These are phyloP conservation scores for Dactylis glomerata DNA, from an alignment of 176 grass and related monocot species.

Conservation along the genomic window DNA sequence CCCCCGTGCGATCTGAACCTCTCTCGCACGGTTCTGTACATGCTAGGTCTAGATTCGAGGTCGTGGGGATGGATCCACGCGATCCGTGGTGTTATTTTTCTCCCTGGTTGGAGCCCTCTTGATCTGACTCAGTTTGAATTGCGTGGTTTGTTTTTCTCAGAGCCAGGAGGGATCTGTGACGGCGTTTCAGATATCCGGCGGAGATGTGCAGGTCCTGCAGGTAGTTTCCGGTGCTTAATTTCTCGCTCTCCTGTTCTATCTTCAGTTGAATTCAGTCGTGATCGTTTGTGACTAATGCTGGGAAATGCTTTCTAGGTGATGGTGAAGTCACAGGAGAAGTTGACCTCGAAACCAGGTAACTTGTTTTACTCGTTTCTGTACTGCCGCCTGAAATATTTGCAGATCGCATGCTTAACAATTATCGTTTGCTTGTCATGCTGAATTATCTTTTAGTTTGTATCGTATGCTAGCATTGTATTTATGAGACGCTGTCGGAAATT, in stretches of 20 bases:
- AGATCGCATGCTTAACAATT: not conserved
- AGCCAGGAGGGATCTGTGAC: constrained; percentile 67
- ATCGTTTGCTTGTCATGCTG: not conserved
- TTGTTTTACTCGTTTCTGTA: not conserved
- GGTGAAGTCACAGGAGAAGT: constrained; percentile 84
- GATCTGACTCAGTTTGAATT: constrained; percentile 32
- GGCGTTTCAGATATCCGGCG: constrained; percentile 93
- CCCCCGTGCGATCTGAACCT: constrained; percentile 17
- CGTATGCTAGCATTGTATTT: constrained; percentile 3
- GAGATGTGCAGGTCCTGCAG: constrained; percentile 91
- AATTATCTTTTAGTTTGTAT: not conserved
- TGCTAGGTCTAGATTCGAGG: constrained; percentile 35
- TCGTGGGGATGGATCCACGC: constrained; percentile 27
- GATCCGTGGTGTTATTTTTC: constrained; percentile 1
- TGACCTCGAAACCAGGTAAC: constrained; percentile 80
- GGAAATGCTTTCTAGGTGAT: constrained; percentile 64
- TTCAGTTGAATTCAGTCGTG: not conserved
- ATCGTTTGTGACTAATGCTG: constrained; percentile 8
- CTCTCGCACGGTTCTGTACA: not conserved
- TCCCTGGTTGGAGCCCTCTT: not conserved
- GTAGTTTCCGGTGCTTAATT: constrained; percentile 38
- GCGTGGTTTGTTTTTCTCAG: constrained; percentile 29
- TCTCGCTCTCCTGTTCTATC: not conserved
- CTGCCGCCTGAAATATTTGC: constrained; percentile 8
- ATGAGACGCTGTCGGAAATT: not conserved